phyloP scores from a whole-genome alignment of 2,329 filamentous ascomycete genomes.

The Rasamsonia emersonii region DNA sequence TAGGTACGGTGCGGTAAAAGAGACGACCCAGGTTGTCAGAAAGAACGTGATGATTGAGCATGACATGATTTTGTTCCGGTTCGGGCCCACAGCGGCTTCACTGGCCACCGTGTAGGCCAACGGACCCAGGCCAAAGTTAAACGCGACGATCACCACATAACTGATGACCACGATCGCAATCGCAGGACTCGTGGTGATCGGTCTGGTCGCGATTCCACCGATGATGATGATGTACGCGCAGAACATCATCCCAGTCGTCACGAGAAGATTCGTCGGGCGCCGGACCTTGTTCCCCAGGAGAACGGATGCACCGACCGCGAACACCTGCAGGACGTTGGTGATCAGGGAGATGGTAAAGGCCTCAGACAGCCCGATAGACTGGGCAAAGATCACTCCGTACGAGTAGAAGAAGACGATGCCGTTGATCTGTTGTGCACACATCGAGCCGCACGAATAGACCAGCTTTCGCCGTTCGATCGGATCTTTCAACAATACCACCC shows the following conservation, averaged over 20 bases:
- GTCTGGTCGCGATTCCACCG: constrained; percentile 32
- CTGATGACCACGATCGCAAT: constrained; percentile 33
- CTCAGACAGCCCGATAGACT: constrained; percentile 34
- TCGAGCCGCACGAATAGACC: constrained; percentile 36
- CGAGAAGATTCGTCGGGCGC: constrained; percentile 30
- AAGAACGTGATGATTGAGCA: constrained; percentile 37
- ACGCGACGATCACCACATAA: constrained; percentile 37
- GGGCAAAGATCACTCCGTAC: constrained; percentile 36
- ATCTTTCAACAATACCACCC: constrained; percentile 34
- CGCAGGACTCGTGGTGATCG: constrained; percentile 15
- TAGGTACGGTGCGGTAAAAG: constrained; percentile 27
- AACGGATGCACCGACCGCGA: constrained; percentile 33
- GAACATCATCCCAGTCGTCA: constrained; percentile 32
- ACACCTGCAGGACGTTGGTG: constrained; percentile 36
- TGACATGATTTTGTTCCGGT: constrained; percentile 41
- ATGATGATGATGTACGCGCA: constrained; percentile 36
- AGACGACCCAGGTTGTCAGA: constrained; percentile 22
- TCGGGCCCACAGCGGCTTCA: constrained; percentile 42
- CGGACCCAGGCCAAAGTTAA: constrained; percentile 40
- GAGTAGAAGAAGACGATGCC: constrained; percentile 42
- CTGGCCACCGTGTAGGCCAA: constrained; percentile 36
- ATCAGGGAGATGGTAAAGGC: constrained; percentile 37
- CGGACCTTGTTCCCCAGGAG: constrained; percentile 34
- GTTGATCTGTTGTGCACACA: constrained; percentile 43
- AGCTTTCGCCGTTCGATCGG: constrained; percentile 41